A percentile compares a stretch with the other conserved stretches of the same genome.
These are phyloP conservation scores for Pyricularia grisea DNA, from an alignment of 2,329 filamentous ascomycete genomes.

Conservation along the genomic window DNA sequence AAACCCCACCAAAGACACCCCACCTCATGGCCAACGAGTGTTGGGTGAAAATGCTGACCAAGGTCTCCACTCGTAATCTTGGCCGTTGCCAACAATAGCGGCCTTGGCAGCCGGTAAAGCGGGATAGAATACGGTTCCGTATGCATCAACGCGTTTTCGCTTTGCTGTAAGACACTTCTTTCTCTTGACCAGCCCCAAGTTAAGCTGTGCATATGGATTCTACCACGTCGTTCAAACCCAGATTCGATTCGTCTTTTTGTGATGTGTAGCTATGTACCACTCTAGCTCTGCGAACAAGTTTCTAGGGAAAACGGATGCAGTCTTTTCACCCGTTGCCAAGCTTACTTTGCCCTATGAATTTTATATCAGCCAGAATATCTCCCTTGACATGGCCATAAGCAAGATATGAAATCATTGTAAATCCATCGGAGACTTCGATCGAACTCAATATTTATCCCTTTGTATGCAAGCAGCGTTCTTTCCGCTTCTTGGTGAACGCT, in stretches of 20 bases:
- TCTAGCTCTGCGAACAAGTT: too few species aligned
- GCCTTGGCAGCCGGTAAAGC: too few species aligned
- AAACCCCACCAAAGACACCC: neutral
- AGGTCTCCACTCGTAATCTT: neutral
- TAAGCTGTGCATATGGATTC: neutral
- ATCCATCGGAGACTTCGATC: neutral
- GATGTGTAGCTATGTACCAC: neutral
- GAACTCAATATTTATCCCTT: too few species aligned
- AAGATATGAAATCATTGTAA: neutral
- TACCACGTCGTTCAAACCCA: too few species aligned
- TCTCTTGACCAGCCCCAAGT: neutral
- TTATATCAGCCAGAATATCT: neutral
- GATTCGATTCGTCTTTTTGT: neutral
- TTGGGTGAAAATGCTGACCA: neutral
- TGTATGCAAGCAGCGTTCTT: neutral
- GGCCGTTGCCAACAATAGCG: neutral
- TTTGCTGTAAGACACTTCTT: neutral
- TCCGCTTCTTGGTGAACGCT: neutral
- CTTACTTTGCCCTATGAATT: neutral
- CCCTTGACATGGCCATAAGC: neutral
- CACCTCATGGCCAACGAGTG: neutral
- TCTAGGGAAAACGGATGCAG: too few species aligned
- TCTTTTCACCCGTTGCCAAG: neutral
- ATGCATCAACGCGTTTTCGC: too few species aligned
- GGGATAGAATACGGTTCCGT: too few species aligned